Conservation (phyloP, 1,284 basidiomycete genomes). For the Meira nashicola region DNA sequence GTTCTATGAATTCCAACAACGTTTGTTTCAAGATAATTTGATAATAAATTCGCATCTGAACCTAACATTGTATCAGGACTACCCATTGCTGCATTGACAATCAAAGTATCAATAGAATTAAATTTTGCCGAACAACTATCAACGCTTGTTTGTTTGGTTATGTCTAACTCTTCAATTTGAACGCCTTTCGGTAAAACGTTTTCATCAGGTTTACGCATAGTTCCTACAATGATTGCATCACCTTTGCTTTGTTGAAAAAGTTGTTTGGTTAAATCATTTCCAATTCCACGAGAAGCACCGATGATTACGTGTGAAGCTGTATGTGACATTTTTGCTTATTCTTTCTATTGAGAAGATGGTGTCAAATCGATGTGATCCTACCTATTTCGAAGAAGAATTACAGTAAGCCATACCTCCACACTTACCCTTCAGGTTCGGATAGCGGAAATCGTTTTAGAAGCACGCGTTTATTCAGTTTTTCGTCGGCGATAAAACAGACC, state of each 20-base stretch:
- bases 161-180: slow-evolving; percentile 7
- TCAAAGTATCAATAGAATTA: slow-evolving; percentile 7
- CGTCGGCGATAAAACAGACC: too few relatives aligned
- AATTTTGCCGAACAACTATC: slow-evolving; percentile 1
- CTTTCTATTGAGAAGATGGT: too few relatives aligned
- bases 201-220: slow-evolving; percentile 5
- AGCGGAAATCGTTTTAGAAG: too few relatives aligned
- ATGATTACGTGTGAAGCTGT: not conserved
- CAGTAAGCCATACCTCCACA: too few relatives aligned
- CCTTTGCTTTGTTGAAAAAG: not conserved
- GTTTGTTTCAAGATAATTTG: slow-evolving; percentile 12
- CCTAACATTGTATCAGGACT: slow-evolving; percentile 9
- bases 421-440: too few relatives aligned
- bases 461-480: too few relatives aligned
- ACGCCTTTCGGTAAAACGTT: not conserved
- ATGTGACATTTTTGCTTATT: too few relatives aligned
- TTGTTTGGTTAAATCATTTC: slow-evolving; percentile 4
- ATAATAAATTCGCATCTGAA: not conserved
- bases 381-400: too few relatives aligned
- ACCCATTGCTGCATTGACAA: slow-evolving; percentile 14
- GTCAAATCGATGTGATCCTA: too few relatives aligned
- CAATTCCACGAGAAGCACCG: slow-evolving; percentile 15
- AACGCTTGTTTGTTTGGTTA: slow-evolving; percentile 5
- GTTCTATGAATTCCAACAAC: slow-evolving; percentile 12
- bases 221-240: slow-evolving; percentile 5